Base-by-base conservation (phyloP, 768 basidiomycete species). In the Phylloporus arenicola region DNA sequence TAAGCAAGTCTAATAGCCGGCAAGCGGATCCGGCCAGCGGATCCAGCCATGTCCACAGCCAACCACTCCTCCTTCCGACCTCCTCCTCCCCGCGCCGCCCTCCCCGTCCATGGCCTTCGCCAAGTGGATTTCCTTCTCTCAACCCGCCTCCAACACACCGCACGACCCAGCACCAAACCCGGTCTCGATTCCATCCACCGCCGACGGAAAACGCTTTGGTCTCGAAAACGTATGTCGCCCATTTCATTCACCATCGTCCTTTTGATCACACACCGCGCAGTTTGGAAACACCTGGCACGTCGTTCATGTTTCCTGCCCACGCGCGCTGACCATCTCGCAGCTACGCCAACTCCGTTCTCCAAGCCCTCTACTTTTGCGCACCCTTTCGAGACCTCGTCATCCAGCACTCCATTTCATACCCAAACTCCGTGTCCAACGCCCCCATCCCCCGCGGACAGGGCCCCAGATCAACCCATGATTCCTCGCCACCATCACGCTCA, bases 281-380 rank as follows among this genome's bases (percentile, higher is more conserved):
- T 96, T 95, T 73, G 93, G 92, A 35, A 98, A 97, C 67, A 98
- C 92, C 42, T 98, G 94, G 92, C 92, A 57, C 60, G 77, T 53
- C 43, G 43, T 45, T 8, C 24, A 39, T 33, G 33, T 17, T 29
- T 51, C 45, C 39, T 48, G 12, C 33, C 44, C 19, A n/a, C 20
- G 39, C 10, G 33, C 39, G 52, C 61, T 64, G 46, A 67, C 59
- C 44, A 57, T 52, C 27, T 6, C 12, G 29, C 43, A 93, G 93
- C 72, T 99, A 99, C 70, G 93, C 88, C 73, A 99, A 98, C 70
- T 96, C 95, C n/a, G 92, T 99, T 20, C 78, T 99, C 14, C 95
- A 99, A 68, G 86, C 96, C 0, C 80, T 98, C 48, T 99, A 97
- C 73, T 95, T 94, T 68, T 97, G 93, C 66, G 72, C 80, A 20